Evolutionary conservation across 768 basidiomycete species (phyloP), one percentile per base, ranked within the genome.

Genomic region (Hemileccinum rubropunctum): DNA sequence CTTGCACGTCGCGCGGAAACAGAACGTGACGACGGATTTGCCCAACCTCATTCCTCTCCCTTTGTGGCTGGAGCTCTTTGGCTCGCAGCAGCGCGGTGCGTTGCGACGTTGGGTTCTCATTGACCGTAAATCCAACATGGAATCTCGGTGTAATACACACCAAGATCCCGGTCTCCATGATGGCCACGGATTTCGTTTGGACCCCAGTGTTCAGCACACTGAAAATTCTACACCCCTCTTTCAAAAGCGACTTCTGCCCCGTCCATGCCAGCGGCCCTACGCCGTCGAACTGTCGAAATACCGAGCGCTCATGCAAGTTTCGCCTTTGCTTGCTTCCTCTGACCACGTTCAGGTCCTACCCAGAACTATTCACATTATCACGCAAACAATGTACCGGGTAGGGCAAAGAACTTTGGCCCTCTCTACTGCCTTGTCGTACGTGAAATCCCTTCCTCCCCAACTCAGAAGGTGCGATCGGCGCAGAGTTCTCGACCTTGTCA

Each of bases 41-140:
- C 23, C 8, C 23, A 53, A 51, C 7, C 37, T 51, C 27, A 66
- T 75, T 28, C 78, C 76, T 23, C 69, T 80, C 23, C 60, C 67
- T 4, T 63, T 88, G 44, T 87, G 83, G 85, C 50, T 80, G 38
- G 84, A 88, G 53, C 78, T 88, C 55, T 77, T 81, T 56, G 72
- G 73, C 41, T 70, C 72, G 15, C 58, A 64, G 53, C 75, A 74
- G 47, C 65, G 69, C 44, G 69, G 71, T 40, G 71, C 66, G 6
- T 54, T 64, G 23, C 61, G 65, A 33, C 51, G 42, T 37, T 61
- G 59, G 57, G 27, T 45, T 20, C 48, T 53, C 42, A 34, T 48
- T 20, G 17, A 42, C 52, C 32, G 14, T 34, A 42, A 35, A 36
- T 23, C 44, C 23, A 14, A 14, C 41, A 6, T 3, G 23, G 30